Evolutionary conservation across 305 asterid species (phyloP), one percentile per base, ranked within the genome.

Genomic region (Fraxinus albicans): DNA sequence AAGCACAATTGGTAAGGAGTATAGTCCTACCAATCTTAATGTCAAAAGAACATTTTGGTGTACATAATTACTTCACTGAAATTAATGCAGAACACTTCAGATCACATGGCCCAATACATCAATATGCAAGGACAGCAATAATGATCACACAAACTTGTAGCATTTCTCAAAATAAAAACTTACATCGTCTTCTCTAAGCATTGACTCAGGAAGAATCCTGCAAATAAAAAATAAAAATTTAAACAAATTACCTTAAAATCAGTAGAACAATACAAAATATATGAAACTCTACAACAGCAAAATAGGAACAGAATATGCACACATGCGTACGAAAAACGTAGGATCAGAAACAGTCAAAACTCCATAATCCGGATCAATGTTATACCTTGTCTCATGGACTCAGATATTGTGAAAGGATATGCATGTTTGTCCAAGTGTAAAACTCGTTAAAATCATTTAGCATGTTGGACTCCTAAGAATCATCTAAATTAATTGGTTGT

Each of bases 181-280:
- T 77, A 92, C 98, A 83, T 93, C 97, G 79, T 95, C 97, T 88
- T 93, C 92, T 83, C 98, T 90, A 70, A 95, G 82, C 78, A 92
- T 84, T 60, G 92, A 86, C 86, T 95, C 98, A 4, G 96, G 94
- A 83, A 91, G 78, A 80, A 78, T 80, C 96, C 98, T 95, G 90
- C 86, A 90, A 80, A 84, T 17, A 86, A 29, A 50, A 81, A 80
- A 60, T 44, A 33, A 69, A 83, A 80, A 79, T 42, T 36, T 60
- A 78, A 75, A 79, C 25, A 70, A 69, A 70, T 5, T 67, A 25
- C 34, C 74, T 27, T 3, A 36, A 79, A 69, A 65, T 73, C 70
- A 76, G 12, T 55, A 23, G 78, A 70, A 29, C 42, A 33, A 15
- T 19, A 15, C 50, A 34, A 77, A 40, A 80, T 8, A 12, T 44